Evolutionary conservation across 768 basidiomycete genomes (phyloP), one percentile per base, ranked within the genome.

Genomic region (Kwoniella pini): DNA sequence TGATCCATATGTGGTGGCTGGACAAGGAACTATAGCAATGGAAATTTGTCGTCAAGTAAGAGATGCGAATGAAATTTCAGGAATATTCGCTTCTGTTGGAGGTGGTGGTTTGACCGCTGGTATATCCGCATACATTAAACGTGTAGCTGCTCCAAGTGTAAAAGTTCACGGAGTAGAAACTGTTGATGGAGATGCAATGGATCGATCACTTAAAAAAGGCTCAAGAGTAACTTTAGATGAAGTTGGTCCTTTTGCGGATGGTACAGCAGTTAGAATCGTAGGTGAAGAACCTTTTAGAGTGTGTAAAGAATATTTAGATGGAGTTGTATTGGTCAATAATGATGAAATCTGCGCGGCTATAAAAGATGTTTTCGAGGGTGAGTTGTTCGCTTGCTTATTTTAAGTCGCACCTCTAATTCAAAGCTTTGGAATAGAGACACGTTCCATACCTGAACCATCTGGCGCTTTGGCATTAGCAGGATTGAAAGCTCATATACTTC

Each of bases 281-380:
- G 96, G 96, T 21, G 88, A 87, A 78, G 96, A 99, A 76, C 87
- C 91, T 0, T 96, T 97, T 80, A 84, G 95, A 60, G 85, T 99
- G 62, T 98, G 95, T 80, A 83, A 89, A 77, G 82, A 88, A 46
- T 82, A 90, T 36, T 79, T 98, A 19, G 92, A 97, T 68, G 86
- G 85, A 2, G 80, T 98, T 31, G 85, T 93, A 50, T 85, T 88
- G 71, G 90, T 88, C 28, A 85, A 90, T 74, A 98, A 96, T 64
- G 96, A 99, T 74, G 95, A 95, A 77, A 86, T 99, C 44, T 99
- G 96, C 75, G 96, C 96, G 6, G 93, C 93, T 4, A 97, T 98
- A 81, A 98, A 98, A 80, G 96, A 99, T 71, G 88, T 98, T 28
- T 99, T 98, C 72, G 93, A 98, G 81, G 95, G 95, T 91, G 63